Percentiles rank a stretch among this genome's conserved stretches.
Conservation (phyloP, 768 basidiomycete genomes). For the Collybia mongolica region DNA sequence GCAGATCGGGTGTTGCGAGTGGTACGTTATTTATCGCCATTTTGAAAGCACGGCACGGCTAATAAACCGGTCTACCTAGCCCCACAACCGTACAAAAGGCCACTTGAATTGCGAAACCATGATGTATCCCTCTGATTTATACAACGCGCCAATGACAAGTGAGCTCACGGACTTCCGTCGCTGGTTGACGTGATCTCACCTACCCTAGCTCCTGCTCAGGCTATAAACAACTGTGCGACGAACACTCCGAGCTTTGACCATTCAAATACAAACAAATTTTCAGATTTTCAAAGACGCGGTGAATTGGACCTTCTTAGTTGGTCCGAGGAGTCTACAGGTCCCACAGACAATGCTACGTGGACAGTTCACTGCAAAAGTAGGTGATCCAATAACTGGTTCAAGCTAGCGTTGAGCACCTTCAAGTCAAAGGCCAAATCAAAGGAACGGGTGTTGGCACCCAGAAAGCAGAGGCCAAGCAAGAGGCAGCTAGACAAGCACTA, state of each 20-base stretch:
- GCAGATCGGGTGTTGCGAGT: background rate
- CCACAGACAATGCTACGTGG: conserved; percentile 43
- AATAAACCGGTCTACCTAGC: conserved; percentile 2
- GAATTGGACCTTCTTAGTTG: conserved; percentile 36
- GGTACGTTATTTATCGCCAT: conserved; percentile 3
- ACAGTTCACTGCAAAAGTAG: conserved; percentile 57
- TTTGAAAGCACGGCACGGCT: conserved; percentile 7
- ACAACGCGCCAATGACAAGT: background rate
- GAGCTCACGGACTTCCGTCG: background rate
- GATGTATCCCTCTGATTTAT: background rate
- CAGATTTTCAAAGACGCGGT: conserved; percentile 27
- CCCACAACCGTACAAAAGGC: conserved; percentile 18
- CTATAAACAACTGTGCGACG: conserved; percentile 1
- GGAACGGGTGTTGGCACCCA: conserved; percentile 44
- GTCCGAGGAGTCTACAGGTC: conserved; percentile 38
- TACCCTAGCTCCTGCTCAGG: background rate
- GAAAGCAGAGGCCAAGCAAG: conserved; percentile 46
- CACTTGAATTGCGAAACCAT: background rate
- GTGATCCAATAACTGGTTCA: conserved; percentile 11
- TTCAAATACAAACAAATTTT: background rate
- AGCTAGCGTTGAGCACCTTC: conserved; percentile 6
- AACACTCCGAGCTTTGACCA: too few species aligned
- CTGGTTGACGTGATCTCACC: background rate
- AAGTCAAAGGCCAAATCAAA: conserved; percentile 47
- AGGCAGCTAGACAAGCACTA: conserved; percentile 45